These are phyloP conservation scores for Acidiella bohemica DNA, from an alignment of 495 filamentous ascomycete species.

Conservation along the genomic window DNA sequence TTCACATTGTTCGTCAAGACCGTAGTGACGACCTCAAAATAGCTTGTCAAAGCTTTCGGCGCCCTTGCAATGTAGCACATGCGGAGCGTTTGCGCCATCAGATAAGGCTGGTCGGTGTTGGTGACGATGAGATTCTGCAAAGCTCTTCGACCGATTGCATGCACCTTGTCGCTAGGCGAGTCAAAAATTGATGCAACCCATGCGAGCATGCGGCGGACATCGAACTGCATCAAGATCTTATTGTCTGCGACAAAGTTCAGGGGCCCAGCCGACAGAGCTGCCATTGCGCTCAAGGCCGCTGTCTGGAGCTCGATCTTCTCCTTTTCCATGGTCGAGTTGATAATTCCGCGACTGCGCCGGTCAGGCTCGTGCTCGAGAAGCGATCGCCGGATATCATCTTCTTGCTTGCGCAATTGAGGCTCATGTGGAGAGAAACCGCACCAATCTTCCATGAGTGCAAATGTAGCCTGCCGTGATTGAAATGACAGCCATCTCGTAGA, in stretches of 20 bases:
- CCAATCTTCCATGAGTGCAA: conserved; percentile 97
- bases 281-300: conserved; percentile 90
- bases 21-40: conserved; percentile 83
- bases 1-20: conserved; percentile 68
- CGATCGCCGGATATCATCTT: conserved; percentile 76
- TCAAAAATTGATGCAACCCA: conserved; percentile 95
- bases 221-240: conserved; percentile 70
- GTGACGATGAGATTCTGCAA: conserved; percentile 82
- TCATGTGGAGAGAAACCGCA: conserved; percentile 95
- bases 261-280: conserved; percentile 80
- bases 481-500: conserved; percentile 90
- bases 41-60: conserved; percentile 79
- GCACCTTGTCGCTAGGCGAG: conserved; percentile 73
- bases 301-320: conserved; percentile 85
- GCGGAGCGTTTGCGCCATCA: conserved; percentile 75
- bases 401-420: conserved; percentile 61
- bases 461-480: conserved; percentile 82
- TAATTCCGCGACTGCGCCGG: conserved; percentile 53
- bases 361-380: conserved; percentile 54
- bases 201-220: conserved; percentile 76
- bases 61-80: conserved; percentile 70
- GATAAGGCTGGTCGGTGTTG: conserved; percentile 69
- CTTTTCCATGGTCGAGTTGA: conserved; percentile 85
- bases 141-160: conserved; percentile 79
- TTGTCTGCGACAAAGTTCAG: conserved; percentile 78